Base-by-base conservation (phyloP, 2,329 filamentous ascomycete species). In the Didymella arachidicola region DNA sequence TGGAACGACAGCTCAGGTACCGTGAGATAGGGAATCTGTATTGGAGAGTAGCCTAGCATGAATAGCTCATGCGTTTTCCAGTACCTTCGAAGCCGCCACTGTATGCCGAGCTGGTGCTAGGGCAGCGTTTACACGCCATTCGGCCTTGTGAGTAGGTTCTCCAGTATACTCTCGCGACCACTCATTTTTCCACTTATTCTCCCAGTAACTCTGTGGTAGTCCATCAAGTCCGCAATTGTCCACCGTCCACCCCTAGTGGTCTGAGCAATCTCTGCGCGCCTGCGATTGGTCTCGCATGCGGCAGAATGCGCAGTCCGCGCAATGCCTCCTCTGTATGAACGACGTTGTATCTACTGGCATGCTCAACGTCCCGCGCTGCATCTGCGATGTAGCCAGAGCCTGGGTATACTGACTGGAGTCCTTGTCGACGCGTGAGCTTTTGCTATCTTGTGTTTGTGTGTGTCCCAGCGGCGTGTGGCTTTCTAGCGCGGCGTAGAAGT, bases 251-350 rank as follows among this genome's bases (percentile, higher is more conserved):
- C 38, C 11, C 38, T 41, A 18, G 25, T 14, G 22, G 12, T 41
- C 38, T 14, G 5, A 11, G 18, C 16, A 4, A 14, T 18, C 22
- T 4, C 5, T 14, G 14, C 41, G 41, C 2, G 10, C 3, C 22
- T 43, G 25, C 2, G 4, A 27, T 14, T 25, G 22, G 4, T 26
- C 25, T 10, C 53, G 45, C 51, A 27, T 49, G 29, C 53, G 42
- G 38, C 66, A 68, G 47, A 68, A 63, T 18, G 43, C 32, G 14
- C 64, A 68, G 5, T 47, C 27, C 14, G 29, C 36, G 45, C 53
- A 51, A 18, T 68, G 66, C 18, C 27, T 36, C 19, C 29, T 39
- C n/a, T 30, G 57, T 6, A 68, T 58, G 2, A 51, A 51, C 26
- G 39, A 18, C 1, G 57, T 53, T 1, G 61, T 61, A 22, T 61